Base-by-base conservation (phyloP, 1,139 yeast genomes). In the Lodderomyces elongisporus region DNA sequence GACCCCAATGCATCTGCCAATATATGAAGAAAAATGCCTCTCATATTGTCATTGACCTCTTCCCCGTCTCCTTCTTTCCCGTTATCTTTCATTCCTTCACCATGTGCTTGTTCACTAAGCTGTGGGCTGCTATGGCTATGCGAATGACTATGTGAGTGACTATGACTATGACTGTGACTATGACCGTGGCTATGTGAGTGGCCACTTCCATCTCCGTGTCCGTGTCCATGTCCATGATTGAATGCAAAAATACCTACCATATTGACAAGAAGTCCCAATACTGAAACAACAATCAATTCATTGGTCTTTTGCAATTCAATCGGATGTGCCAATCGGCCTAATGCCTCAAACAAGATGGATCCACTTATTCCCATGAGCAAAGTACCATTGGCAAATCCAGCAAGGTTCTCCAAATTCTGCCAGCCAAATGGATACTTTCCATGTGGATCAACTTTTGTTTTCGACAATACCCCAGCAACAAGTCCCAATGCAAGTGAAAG, bases 1-100 rank as follows among this genome's bases (percentile, higher is more conserved):
- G 97, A 89, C 0, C 99, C 98, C 22, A 93, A 64, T 0, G 98
- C 91, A 49, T 91, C 99, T 0, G 99, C 98, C 30, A 91, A 58
- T 28, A 91, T 85, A 48, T 91, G 99, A 28, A 91, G 63, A 47
- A 91, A 91, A 8, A 91, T 87, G 15, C 99, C 99, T 41, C 80
- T 79, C 94, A 91, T 85, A 54, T 91, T 91, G 49, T 89, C 96
- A 52, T 85, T 85, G 65, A 62, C 60, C 14, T 49, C 54, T 10
- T 36, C 44, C 23, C 30, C 28, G 14, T 27, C 16, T 10, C 31
- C 13, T 12, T 24, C 26, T 6, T 24, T 24, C 26, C 10, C 22
- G 22, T 18, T 18, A 7, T 24, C 14, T 7, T n/a, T 13, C 10
- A 10, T 10, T 8, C 22, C 22, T 7, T 20, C 22, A 20, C 22